phyloP scores from a whole-genome alignment of 2,329 filamentous ascomycete species.

The Diatrype stigma region DNA sequence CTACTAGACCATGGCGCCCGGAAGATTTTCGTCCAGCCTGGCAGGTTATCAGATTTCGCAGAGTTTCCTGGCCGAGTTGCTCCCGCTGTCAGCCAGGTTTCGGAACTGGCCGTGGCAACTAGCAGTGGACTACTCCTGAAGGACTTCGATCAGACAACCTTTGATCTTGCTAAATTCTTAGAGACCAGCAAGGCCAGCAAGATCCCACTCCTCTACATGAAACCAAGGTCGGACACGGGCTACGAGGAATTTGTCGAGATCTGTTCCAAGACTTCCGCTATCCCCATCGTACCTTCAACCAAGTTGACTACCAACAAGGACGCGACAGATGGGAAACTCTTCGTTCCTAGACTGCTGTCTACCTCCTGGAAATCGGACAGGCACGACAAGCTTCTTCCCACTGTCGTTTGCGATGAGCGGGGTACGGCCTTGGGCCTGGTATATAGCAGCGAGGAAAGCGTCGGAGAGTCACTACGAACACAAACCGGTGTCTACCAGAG shows the following conservation, averaged over 20 bases:
- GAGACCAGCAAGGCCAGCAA: conserved; percentile 42
- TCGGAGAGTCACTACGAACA: conserved; percentile 79
- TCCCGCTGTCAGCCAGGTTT: conserved; percentile 44
- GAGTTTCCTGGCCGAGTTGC: conserved; percentile 55
- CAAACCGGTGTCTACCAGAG: conserved; percentile 87
- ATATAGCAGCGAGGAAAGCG: conserved; percentile 89
- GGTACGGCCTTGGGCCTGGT: conserved; percentile 83
- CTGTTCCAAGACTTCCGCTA: conserved; percentile 49
- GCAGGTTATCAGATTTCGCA: conserved; percentile 58
- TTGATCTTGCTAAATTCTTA: conserved; percentile 39
- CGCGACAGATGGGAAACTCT: conserved; percentile 53
- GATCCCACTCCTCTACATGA: conserved; percentile 46
- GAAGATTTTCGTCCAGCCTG: conserved; percentile 74
- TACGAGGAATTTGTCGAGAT: conserved; percentile 44
- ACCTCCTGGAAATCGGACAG: conserved; percentile 77
- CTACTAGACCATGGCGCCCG: conserved; percentile 81
- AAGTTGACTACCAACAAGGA: conserved; percentile 65
- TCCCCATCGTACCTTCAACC: conserved; percentile 71
- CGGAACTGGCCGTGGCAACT: conserved; percentile 39
- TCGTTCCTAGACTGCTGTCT: conserved; percentile 67
- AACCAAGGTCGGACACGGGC: conserved; percentile 42
- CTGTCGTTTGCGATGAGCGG: conserved; percentile 84
- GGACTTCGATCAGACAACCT: conserved; percentile 42
- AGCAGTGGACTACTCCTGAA: conserved; percentile 50
- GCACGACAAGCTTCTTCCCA: conserved; percentile 78